Conservation (phyloP, 2,329 filamentous ascomycete genomes). For the Cordyceps militaris region DNA sequence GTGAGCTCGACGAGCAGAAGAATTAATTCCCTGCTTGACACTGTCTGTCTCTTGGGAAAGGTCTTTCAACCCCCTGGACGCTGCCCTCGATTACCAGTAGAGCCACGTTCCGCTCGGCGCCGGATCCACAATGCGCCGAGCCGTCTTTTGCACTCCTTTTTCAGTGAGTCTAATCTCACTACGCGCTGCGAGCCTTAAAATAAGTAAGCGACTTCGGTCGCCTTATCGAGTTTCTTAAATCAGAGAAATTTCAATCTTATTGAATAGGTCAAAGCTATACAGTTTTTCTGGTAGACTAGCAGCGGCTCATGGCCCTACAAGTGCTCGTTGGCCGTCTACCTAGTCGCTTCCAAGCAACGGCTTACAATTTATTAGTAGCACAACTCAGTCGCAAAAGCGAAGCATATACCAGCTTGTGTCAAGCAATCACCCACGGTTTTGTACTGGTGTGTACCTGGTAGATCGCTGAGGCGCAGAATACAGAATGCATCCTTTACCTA, state of each 20-base stretch:
- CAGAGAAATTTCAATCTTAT: too few species aligned
- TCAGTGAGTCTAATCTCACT: not conserved
- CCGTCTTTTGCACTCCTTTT: slow-evolving; percentile 6
- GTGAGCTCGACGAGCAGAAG: not conserved
- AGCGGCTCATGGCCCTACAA: too few species aligned
- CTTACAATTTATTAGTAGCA: not conserved
- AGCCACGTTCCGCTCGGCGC: slow-evolving; percentile 12
- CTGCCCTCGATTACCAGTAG: slow-evolving; percentile 5
- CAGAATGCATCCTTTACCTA: slow-evolving; percentile 10
- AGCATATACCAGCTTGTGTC: slow-evolving; percentile 8
- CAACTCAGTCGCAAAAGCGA: not conserved
- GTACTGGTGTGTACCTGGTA: slow-evolving; percentile 12
- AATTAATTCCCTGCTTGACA: not conserved
- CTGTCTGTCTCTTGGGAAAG: slow-evolving; percentile 1
- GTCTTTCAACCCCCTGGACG: slow-evolving; percentile 4
- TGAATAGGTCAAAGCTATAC: too few species aligned
- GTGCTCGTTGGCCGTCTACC: too few species aligned
- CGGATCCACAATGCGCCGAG: slow-evolving; percentile 13
- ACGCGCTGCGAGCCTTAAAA: too few species aligned
- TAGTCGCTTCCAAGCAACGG: too few species aligned
- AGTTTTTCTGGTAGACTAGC: too few species aligned
- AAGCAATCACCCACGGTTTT: slow-evolving; percentile 5
- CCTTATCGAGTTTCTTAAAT: not conserved
- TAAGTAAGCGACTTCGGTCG: too few species aligned
- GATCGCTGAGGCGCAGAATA: slow-evolving; percentile 3